Evolutionary conservation across 139 green algal genomes (phyloP), one percentile per base, ranked within the genome.

Genomic region (Haematococcus sp.): DNA sequence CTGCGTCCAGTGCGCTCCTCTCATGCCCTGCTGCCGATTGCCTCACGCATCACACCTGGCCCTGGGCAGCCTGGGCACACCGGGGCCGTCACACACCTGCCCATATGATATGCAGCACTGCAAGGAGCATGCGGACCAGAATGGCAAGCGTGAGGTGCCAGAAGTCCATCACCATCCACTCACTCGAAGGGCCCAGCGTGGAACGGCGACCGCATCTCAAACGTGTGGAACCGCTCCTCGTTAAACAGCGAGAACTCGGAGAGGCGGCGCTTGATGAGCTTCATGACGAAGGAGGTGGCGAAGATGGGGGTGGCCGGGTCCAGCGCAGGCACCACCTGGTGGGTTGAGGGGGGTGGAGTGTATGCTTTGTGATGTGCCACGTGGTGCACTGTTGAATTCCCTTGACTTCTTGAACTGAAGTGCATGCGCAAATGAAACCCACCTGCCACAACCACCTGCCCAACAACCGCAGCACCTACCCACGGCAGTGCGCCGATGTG

Each of bases 401-500:
- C n/a, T n/a, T n/a, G n/a, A n/a, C n/a, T n/a, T n/a, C n/a, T n/a
- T n/a, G n/a, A n/a, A n/a, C n/a, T n/a, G n/a, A n/a, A n/a, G n/a
- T n/a, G n/a, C n/a, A n/a, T n/a, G n/a, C n/a, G n/a, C n/a, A n/a
- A n/a, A n/a, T n/a, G n/a, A n/a, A n/a, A n/a, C n/a, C n/a, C n/a
- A n/a, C n/a, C 40, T 49, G 23, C 52, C 52, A 4, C 52, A 61
- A 4, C 22, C 52, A 28, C 15, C 9, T 5, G 22, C 52, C 11
- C 9, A 27, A 28, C 52, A 61, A 20, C 4, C 20, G 23, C 59
- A 28, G 20, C 49, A 20, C 80, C 33, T 66, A 97, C 94, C 94
- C 95, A 98, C 11, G 95, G 93, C 76, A 98, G 71, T 17, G 94
- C 94, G 2, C 95, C 95, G 64, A 98, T 98, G 81, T 98, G 95